phyloP scores from a whole-genome alignment of 306 rosid species.

The Lathyrus aphaca region DNA sequence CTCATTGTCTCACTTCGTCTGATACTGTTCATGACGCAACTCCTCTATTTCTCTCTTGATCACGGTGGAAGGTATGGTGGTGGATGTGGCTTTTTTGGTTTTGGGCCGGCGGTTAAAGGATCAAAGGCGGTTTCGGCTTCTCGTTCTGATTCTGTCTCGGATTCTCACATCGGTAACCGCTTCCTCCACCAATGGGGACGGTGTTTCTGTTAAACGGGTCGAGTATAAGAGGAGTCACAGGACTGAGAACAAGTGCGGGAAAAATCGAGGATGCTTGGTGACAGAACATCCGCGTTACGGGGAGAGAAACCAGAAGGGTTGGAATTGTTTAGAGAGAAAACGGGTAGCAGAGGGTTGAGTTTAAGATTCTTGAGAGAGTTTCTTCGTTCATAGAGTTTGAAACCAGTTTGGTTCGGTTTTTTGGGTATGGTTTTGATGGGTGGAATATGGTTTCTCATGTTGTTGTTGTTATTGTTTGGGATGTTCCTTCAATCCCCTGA shows the following conservation, averaged over 20 bases:
- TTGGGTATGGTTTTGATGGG: slow-evolving; percentile 69
- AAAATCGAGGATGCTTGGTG: slow-evolving; percentile 88
- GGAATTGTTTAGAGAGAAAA: slow-evolving; percentile 41
- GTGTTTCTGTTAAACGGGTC: slow-evolving; percentile 70
- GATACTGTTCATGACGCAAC: too few relatives aligned
- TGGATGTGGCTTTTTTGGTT: too few relatives aligned
- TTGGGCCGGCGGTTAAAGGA: too few relatives aligned
- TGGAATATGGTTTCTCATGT: slow-evolving; percentile 51
- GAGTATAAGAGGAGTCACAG: slow-evolving; percentile 86
- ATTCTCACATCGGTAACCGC: slow-evolving; percentile 29
- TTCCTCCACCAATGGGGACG: neutral
- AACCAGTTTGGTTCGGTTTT: slow-evolving; percentile 55
- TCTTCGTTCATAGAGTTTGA: slow-evolving; percentile 90
- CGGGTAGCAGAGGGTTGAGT: slow-evolving; percentile 68
- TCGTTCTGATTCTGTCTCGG: neutral
- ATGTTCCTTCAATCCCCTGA: too few relatives aligned
- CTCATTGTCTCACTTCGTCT: too few relatives aligned
- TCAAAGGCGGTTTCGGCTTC: slow-evolving; percentile 28
- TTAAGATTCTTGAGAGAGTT: slow-evolving; percentile 66
- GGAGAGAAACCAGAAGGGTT: slow-evolving; percentile 51
- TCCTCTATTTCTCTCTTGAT: too few relatives aligned
- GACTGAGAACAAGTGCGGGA: slow-evolving; percentile 82
- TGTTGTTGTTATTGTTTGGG: too few relatives aligned
- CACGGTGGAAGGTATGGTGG: too few relatives aligned
- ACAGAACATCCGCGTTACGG: slow-evolving; percentile 61